Base-by-base conservation (phyloP, 2,329 filamentous ascomycete species). In the Penicillium sp. region DNA sequence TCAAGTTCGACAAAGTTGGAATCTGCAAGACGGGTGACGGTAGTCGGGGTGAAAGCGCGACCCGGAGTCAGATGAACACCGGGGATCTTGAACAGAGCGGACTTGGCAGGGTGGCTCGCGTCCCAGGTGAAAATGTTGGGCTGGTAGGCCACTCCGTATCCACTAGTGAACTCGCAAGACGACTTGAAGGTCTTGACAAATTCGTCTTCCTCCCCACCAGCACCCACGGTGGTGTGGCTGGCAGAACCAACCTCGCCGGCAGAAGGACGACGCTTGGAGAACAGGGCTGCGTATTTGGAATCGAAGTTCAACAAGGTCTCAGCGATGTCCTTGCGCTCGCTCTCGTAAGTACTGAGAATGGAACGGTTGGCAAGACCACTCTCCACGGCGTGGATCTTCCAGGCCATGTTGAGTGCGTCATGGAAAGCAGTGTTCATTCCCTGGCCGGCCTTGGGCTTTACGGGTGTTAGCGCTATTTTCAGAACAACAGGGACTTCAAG, bases 381-480 rank as follows among this genome's bases (percentile, higher is more conserved):
- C 71, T 96, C 92, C 10, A 97, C 93, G 35, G 89, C 86, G 70
- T 96, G 92, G 50, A 97, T 89, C 78, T 97, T 97, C 92, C 92
- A 97, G 8, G 92, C 92, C 39, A 97, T 80, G 73, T 97, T 97
- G 58, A 91, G 84, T 0, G 91, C 91, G 66, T 81, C 79, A 46
- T 81, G 73, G 74, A 83, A 82, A 22, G 83, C 79, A 61, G 82
- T 84, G 75, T 84, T 84, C 81, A 83, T 86, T 55, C 84, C 84
- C 66, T 87, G 84, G 16, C 84, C 84, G 14, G 84, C 84, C 72
- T 87, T 87, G 53, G 84, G 84, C 52, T 55, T 37, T 31, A 24
- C 10, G 38, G 10, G 13, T 22, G 45, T 55, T 44, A 55, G 52
- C 52, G 24, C 37, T 18, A n/a, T 10, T 42, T 26, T 8, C 10